phyloP scores from a whole-genome alignment of 2,329 filamentous ascomycete genomes.

The Orbilia quercus region DNA sequence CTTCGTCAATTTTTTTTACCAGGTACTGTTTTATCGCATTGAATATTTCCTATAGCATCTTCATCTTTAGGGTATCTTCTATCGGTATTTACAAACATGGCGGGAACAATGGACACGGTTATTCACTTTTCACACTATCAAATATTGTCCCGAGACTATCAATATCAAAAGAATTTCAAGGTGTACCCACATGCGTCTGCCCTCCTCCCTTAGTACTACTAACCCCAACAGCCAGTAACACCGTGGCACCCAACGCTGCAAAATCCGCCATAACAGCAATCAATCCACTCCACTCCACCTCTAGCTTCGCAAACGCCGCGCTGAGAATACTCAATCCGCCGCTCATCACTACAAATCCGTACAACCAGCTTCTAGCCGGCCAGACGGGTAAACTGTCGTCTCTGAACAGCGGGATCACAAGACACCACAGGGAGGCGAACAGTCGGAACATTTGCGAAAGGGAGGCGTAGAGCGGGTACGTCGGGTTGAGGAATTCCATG shows the following conservation, averaged over 20 bases:
- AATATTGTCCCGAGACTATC: too few species aligned
- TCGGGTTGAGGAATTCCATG: constrained; percentile 10
- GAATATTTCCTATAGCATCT: too few species aligned
- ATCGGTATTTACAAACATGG: too few species aligned
- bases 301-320: not conserved
- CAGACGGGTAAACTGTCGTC: constrained; percentile 8
- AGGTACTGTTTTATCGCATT: too few species aligned
- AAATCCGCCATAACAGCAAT: constrained; percentile 8
- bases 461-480: constrained; percentile 2
- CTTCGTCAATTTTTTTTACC: too few species aligned
- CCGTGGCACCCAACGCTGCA: constrained; percentile 6
- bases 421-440: constrained; percentile 3
- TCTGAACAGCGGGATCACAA: constrained; percentile 2
- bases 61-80: too few species aligned
- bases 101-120: too few species aligned
- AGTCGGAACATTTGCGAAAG: not conserved
- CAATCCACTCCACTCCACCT: constrained; percentile 7
- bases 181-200: not conserved
- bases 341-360: not conserved
- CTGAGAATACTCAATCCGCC: not conserved
- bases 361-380: constrained; percentile 7
- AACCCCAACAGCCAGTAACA: constrained; percentile 8
- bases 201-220: not conserved
- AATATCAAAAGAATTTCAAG: constrained; percentile 4
- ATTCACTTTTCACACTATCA: too few species aligned